These are phyloP conservation scores for Leccinum subgranulosum DNA, from an alignment of 768 basidiomycete genomes.

Conservation along the genomic window DNA sequence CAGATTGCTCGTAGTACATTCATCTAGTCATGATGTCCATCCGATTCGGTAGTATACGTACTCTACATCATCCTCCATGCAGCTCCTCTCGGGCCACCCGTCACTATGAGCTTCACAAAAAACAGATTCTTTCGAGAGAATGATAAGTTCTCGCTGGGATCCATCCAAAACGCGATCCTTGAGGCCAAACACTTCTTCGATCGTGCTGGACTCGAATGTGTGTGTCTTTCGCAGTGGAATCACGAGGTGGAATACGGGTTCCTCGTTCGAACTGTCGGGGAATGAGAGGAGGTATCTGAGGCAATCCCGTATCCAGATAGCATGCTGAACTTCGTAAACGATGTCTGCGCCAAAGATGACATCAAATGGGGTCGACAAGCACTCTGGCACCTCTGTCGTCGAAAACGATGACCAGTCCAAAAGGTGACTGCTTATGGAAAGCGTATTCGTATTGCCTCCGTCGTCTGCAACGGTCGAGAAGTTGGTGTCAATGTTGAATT, in stretches of 20 bases:
- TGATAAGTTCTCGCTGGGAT: constrained; percentile 36
- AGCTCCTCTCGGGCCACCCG: constrained; percentile 25
- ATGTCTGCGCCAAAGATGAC: constrained; percentile 53
- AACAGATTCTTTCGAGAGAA: constrained; percentile 53
- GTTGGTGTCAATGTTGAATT: constrained; percentile 41
- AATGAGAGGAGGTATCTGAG: constrained; percentile 37
- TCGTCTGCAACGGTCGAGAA: constrained; percentile 11
- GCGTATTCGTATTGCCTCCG: not conserved
- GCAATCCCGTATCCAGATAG: constrained; percentile 43
- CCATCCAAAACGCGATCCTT: not conserved
- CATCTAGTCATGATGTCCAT: constrained; percentile 40
- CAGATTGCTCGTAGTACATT: not conserved
- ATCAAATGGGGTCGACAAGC: constrained; percentile 41
- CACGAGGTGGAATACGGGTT: constrained; percentile 60
- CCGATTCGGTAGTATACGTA: constrained; percentile 74
- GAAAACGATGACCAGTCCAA: constrained; percentile 41
- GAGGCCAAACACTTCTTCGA: constrained; percentile 53
- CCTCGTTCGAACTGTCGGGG: constrained; percentile 8
- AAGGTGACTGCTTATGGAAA: constrained; percentile 24
- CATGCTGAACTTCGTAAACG: constrained; percentile 50
- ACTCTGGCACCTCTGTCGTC: constrained; percentile 7
- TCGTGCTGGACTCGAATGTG: constrained; percentile 49
- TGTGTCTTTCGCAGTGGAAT: constrained; percentile 75
- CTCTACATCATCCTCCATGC: constrained; percentile 49
- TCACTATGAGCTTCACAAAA: constrained; percentile 45